Base-by-base conservation (phyloP, 768 basidiomycete genomes). In the Terana coerulea region DNA sequence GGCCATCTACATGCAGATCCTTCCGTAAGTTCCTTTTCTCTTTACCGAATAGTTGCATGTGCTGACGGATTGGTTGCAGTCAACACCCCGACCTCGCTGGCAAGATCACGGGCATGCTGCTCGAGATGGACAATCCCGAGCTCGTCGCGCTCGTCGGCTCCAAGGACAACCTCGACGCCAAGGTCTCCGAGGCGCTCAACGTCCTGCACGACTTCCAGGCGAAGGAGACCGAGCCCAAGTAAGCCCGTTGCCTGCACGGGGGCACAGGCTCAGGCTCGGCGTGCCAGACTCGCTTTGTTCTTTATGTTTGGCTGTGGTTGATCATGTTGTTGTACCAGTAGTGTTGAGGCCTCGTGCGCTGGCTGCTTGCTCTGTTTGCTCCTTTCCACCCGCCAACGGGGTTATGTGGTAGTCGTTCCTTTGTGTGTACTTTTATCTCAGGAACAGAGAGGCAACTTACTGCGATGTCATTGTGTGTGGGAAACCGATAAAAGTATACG, bases 81-180 rank as follows among this genome's bases (percentile, higher is more conserved):
- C 67, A 84, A 51, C 86, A 98, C 62, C 91, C 94, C 52, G 95
- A 95, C 19, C 76, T 97, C 65, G 94, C 97, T 58, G 97, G 97
- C 55, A 98, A 98, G 80, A 97, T 98, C 69, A 98, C 95, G 37
- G 95, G 93, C 50, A 98, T 98, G 95, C 77, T 98, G 64, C 82
- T 98, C 58, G 95, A 99, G 82, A 98, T 99, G 95, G 95, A 98
- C 70, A 95, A 95, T 73, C 65, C 78, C 42, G 97, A 98, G 72
- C 78, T 99, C 45, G 73, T 98, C 25, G 86, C 91, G 72, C 81
- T 99, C 44, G 72, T 98, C 61, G 93, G 95, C 54, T 73, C 83
- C 49, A 73, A 75, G 19, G 91, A 92, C 9, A 83, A 94, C 36
- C 82, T 99, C 78, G 81, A 81, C 64, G 73, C 77, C 70, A 99